Evolutionary conservation across 2,329 filamentous ascomycete species (phyloP).

Genomic region (Clarireedia hainanense): DNA sequence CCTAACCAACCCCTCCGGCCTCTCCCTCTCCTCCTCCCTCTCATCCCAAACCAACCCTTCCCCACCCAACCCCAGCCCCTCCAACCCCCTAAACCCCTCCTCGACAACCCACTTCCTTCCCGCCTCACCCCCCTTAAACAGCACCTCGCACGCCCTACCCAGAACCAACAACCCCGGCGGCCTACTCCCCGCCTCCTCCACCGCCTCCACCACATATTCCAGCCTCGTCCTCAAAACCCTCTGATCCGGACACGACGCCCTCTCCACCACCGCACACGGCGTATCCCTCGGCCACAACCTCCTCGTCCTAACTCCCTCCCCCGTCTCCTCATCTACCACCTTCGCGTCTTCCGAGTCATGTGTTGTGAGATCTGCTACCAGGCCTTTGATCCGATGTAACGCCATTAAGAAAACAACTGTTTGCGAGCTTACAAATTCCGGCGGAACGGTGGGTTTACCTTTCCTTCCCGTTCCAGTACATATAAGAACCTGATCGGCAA

Average conservation of each 20-base stretch:
- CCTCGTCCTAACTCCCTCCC: slow-evolving; percentile 28
- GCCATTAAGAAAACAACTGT: slow-evolving; percentile 96
- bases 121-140: slow-evolving; percentile 45
- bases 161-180: slow-evolving; percentile 86
- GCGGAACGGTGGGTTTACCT: slow-evolving; percentile 73
- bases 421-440: slow-evolving; percentile 64
- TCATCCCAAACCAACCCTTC: slow-evolving; percentile 7
- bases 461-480: slow-evolving; percentile 94
- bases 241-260: slow-evolving; percentile 91
- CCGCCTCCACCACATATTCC: slow-evolving; percentile 67
- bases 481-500: slow-evolving; percentile 89
- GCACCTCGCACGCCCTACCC: slow-evolving; percentile 72
- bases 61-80: slow-evolving; percentile 31
- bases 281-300: slow-evolving; percentile 64
- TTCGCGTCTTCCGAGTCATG: slow-evolving; percentile 30
- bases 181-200: slow-evolving; percentile 81
- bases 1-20: slow-evolving; percentile 10
- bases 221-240: slow-evolving; percentile 84
- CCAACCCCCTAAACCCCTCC: slow-evolving; percentile 74
- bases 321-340: slow-evolving; percentile 27
- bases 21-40: slow-evolving; percentile 6
- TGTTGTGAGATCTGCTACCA: slow-evolving; percentile 63
- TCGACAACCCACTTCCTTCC: slow-evolving; percentile 73
- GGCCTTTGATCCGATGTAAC: slow-evolving; percentile 69
- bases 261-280: slow-evolving; percentile 86